Base-by-base conservation (phyloP, 1,284 basidiomycete genomes). In the Athelia psychrophila region DNA sequence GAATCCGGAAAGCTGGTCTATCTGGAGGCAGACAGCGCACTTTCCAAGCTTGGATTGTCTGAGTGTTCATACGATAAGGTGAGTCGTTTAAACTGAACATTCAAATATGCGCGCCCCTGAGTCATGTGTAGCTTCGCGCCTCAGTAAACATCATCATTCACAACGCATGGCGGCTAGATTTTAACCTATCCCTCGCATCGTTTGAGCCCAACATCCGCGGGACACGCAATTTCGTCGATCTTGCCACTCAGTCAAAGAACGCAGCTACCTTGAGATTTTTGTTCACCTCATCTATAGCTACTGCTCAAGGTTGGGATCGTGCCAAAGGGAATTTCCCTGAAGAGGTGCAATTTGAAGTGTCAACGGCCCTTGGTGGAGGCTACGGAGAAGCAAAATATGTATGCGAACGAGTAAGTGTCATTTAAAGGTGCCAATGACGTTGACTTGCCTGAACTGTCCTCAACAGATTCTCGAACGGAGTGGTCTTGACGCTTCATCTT, bases 331-430 rank as follows among this genome's bases (percentile, higher is more conserved):
- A 51, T 15, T 36, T 42, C n/a, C 18, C 48, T 9, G 54, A 57
- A 50, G 48, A 22, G 1, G 47, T 51, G 13, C 33, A 58, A 27
- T 49, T 20, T 13, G 57, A 59, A 36, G 25, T 51, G 2, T 3
- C 19, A 8, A 9, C 46, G 15, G 46, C 54, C 23, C 36, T 50
- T 13, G 48, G 49, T 0, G 35, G 24, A 4, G 82, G 82, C 1
- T 85, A 85, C 62, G 80, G 80, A 6, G 81, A 84, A 67, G 76
- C 71, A 56, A 85, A 85, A 66, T 84, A 81, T 80, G 82, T 83
- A 0, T 75, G 22, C 5, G 53, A 54, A 40, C 27, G 35, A 16
- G 47, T 54, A 18, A 48, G 47, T 1, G 30, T 48, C 47, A 16
- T 12, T 27, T 22, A 20, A 46, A 8, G 8, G 8, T 10, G 22